phyloP scores from a whole-genome alignment of 345 rosid species.

The Cardamine chenopodiifolia region DNA sequence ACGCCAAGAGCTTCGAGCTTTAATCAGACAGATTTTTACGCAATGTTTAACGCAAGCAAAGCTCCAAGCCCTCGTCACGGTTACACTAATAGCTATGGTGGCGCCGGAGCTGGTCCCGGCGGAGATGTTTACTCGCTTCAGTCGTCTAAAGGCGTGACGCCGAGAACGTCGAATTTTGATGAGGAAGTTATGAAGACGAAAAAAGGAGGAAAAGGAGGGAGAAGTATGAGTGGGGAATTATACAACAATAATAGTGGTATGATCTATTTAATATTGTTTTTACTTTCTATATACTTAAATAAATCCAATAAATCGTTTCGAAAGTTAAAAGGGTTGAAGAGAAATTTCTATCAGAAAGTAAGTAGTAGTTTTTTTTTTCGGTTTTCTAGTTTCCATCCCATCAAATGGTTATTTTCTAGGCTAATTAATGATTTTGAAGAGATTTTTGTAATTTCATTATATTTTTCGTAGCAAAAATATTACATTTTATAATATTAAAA shows the following conservation, averaged over 20 bases:
- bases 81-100: conserved; percentile 51
- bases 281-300: too few relatives aligned
- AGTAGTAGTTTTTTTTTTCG: too few relatives aligned
- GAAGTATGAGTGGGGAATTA: conserved; percentile 72
- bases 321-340: too few relatives aligned
- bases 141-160: conserved; percentile 78
- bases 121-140: conserved; percentile 71
- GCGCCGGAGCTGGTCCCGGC: conserved; percentile 46
- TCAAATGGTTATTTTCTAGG: too few relatives aligned
- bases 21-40: conserved; percentile 79
- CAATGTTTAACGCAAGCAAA: conserved; percentile 79
- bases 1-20: conserved; percentile 91
- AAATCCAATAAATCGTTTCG: too few relatives aligned
- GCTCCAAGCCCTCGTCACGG: conserved; percentile 83
- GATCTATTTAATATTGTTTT: too few relatives aligned
- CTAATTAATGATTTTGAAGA: too few relatives aligned
- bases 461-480: too few relatives aligned
- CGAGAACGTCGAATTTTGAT: conserved; percentile 80
- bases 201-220: conserved; percentile 58
- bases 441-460: too few relatives aligned
- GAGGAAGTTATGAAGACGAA: conserved; percentile 63
- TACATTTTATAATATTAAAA: too few relatives aligned
- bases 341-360: too few relatives aligned
- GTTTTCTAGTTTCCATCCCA: too few relatives aligned
- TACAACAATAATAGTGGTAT: conserved; percentile 49